Base-by-base conservation (phyloP, 129 eudicot species). In the Ambrosia trifida region DNA sequence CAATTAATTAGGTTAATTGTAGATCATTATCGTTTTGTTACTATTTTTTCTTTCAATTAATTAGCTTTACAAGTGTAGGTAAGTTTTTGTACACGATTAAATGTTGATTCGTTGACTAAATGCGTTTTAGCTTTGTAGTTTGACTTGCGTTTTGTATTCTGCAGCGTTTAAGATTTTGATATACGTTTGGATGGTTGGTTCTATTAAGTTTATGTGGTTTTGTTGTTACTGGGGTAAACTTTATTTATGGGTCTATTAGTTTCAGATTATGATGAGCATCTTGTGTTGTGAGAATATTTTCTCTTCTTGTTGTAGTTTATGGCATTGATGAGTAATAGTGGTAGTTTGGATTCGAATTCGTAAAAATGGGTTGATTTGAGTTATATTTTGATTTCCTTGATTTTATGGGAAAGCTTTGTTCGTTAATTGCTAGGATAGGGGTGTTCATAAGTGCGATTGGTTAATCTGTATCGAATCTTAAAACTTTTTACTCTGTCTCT, bases 201-300 rank as follows among this genome's bases (percentile, higher is more conserved):
- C 17, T 73, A 7, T 64, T 74, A 8, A 30, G 43, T 54, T 53
- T 56, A 3, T 41, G 67, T n/a, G 72, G 41, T 60, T 60, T 10
- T 68, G 62, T 58, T 47, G 56, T 36, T 59, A 17, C 35, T 69
- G 81, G 60, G 40, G 50, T 69, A 63, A 68, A 11, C 69, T 60
- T 60, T 69, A 44, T 68, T 20, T 14, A 46, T 54, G 24, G 60
- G 61, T 20, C 36, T 14, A 18, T 20, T 67, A 4, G 16, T 24
- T 40, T 10, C 44, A 40, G 44, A 40, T 6, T 7, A 40, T 2
- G 9, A 17, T 5, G 8, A 16, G 7, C 32, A 1, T 59, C 3
- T 20, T 13, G 7, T 28, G 33, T 54, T 54, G 6, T 20, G 61
- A 53, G 60, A 53, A 2, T 50, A 9, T 53, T 18, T 53, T 53